Percentiles rank a stretch among this genome's conserved stretches.
Evolutionary conservation across 1,284 basidiomycete genomes (phyloP).

Genomic region (Rhodotorula sp.): DNA sequence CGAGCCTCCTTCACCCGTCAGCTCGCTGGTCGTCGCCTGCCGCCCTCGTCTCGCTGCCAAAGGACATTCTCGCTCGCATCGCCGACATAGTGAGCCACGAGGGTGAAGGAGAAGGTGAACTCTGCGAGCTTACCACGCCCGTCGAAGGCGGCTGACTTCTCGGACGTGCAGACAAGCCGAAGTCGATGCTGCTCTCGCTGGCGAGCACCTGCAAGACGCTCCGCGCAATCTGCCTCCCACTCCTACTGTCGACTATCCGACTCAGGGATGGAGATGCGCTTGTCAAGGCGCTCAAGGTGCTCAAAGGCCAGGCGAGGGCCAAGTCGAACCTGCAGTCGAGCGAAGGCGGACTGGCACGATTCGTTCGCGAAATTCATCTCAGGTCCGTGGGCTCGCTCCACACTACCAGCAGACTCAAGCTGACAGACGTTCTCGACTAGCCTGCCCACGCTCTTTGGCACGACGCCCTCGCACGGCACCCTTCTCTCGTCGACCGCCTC

Average conservation of each 20-base stretch:
- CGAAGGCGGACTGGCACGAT: no score
- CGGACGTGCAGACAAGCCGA: not conserved
- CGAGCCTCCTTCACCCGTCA: no score
- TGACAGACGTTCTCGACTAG: not conserved
- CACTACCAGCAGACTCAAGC: no score
- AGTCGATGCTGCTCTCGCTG: not conserved
- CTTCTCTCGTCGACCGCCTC: not conserved
- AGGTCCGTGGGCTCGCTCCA: not conserved
- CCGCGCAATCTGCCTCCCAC: not conserved
- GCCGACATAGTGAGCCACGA: not conserved
- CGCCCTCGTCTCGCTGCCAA: not conserved
- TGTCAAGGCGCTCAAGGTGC: not conserved
- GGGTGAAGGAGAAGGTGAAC: not conserved
- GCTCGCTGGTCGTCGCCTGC: not conserved
- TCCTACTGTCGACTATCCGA: not conserved
- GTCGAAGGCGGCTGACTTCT: no score
- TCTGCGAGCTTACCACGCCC: not conserved
- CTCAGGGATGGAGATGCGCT: not conserved
- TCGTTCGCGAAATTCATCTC: no score
- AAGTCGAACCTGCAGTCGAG: no score
- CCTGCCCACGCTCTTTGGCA: not conserved
- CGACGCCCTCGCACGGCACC: not conserved
- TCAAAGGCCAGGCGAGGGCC: not conserved
- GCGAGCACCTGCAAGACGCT: not conserved
- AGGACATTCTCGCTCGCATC: conserved; percentile 13